Percentiles rank a stretch among this genome's conserved stretches.
Evolutionary conservation across 305 asterid genomes (phyloP).

Genomic region (Stenogyne calaminthoides): DNA sequence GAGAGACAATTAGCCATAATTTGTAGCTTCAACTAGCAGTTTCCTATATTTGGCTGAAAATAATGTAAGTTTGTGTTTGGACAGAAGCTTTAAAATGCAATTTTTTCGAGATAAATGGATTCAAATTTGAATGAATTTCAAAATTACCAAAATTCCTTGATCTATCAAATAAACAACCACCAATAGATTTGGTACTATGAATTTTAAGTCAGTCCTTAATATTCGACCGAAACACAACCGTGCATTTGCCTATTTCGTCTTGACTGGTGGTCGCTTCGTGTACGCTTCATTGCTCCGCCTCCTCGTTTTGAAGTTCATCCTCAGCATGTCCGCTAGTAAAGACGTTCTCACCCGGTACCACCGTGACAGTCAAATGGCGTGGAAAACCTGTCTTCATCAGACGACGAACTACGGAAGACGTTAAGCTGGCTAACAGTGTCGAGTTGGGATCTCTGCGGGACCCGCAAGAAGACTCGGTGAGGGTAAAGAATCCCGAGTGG

Average conservation of each 20-base stretch:
- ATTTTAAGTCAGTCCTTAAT: too few species aligned
- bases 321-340: slow-evolving; percentile 41
- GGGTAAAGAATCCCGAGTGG: slow-evolving; percentile 37
- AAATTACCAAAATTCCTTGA: too few species aligned
- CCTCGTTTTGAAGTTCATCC: slow-evolving; percentile 32
- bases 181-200: too few species aligned
- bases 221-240: too few species aligned
- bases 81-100: not conserved
- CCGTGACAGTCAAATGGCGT: slow-evolving; percentile 39
- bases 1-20: not conserved
- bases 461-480: slow-evolving; percentile 35
- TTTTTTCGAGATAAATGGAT: not conserved
- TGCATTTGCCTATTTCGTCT: slow-evolving; percentile 38
- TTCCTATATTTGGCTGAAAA: not conserved
- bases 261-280: slow-evolving; percentile 41
- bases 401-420: slow-evolving; percentile 29
- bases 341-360: slow-evolving; percentile 37
- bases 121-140: not conserved
- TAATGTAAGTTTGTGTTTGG: not conserved
- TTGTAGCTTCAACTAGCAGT: not conserved
- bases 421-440: slow-evolving; percentile 37
- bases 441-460: slow-evolving; percentile 35
- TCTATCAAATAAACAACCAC: too few species aligned
- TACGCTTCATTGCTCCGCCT: slow-evolving; percentile 35
- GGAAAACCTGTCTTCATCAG: slow-evolving; percentile 40